phyloP scores from a whole-genome alignment of 2,329 filamentous ascomycete genomes.

The Ceratocystis cacaofunesta region DNA sequence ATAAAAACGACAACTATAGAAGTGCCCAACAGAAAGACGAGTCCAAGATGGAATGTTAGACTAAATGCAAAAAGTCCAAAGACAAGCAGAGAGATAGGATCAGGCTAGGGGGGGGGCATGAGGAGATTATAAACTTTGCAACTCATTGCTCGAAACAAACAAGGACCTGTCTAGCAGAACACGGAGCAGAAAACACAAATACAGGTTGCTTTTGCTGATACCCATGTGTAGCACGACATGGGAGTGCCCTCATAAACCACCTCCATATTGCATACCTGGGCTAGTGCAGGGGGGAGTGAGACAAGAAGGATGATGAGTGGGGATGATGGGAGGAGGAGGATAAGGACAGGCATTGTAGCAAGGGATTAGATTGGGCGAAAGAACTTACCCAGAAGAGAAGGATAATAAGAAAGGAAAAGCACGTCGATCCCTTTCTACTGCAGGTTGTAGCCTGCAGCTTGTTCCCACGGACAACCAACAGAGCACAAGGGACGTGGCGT shows the following conservation, averaged over 20 bases:
- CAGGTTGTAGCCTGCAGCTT: not conserved
- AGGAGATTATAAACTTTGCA: not conserved
- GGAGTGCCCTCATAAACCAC: not conserved
- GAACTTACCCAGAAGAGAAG: not conserved
- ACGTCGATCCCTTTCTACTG: not conserved
- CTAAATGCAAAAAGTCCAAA: not conserved
- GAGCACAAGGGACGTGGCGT: too few species aligned
- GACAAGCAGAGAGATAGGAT: not conserved
- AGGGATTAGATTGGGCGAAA: not conserved
- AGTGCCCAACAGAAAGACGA: not conserved
- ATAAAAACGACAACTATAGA: not conserved
- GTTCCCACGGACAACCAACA: too few species aligned
- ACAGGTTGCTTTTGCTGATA: not conserved
- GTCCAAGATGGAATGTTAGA: not conserved
- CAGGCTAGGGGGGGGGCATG: not conserved
- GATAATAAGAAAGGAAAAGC: not conserved
- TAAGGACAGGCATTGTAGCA: not conserved
- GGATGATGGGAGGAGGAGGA: not conserved
- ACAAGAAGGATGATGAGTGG: not conserved
- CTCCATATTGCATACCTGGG: not conserved
- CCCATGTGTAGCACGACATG: not conserved
- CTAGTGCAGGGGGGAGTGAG: not conserved
- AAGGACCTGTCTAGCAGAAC: not conserved
- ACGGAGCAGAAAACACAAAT: not conserved
- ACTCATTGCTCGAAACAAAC: constrained; percentile 3